Base-by-base conservation (phyloP, 176 grass and related monocot genomes). In the Urochloa ruziziensis region DNA sequence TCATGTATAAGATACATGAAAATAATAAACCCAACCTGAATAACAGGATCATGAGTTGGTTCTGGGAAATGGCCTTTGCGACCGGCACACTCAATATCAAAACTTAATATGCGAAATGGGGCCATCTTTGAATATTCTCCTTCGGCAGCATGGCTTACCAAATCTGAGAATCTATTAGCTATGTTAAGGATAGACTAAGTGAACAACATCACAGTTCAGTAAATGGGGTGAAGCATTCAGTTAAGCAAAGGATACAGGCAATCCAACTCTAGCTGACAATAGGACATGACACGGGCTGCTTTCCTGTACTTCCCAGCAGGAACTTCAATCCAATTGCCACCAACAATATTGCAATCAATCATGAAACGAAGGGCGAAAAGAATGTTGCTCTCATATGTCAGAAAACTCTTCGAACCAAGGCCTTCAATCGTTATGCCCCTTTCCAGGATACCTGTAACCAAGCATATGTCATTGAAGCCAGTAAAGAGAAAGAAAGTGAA, bases 1-100 rank as follows among this genome's bases (percentile, higher is more conserved):
- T 18, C 1, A 70, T 29, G 73, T 80, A 61, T 23, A 15, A 72
- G 39, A 83, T 47, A 53, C 59, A 72, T 16, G 15, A 82, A 64
- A 60, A 54, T 71, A 85, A 79, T 72, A 51, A 82, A 85, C 83
- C 39, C 84, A 76, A 98, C 96, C 96, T 98, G 96, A 90, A 98
- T 98, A 73, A 98, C 89, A 78, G 96, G 96, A 83, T 98, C 96
- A 90, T 98, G 91, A 89, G 85, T 95, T 90, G 96, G 93, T 79
- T 98, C 96, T 73, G 93, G 96, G 83, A 98, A 98, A 76, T 88
- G 93, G 34, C 96, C 93, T 93, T 98, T 98, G 85, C 93, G 96
- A 56, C 96, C 91, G 4, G 91, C 93, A 87, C 96, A 98, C 82
- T 98, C 96, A 73, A 98, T 98, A 85, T 98, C 96, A 82, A 98